Evolutionary conservation across 78 protist genomes (phyloP), one percentile per base, ranked within the genome.

Genomic region (Creolimax fragrantissima): DNA sequence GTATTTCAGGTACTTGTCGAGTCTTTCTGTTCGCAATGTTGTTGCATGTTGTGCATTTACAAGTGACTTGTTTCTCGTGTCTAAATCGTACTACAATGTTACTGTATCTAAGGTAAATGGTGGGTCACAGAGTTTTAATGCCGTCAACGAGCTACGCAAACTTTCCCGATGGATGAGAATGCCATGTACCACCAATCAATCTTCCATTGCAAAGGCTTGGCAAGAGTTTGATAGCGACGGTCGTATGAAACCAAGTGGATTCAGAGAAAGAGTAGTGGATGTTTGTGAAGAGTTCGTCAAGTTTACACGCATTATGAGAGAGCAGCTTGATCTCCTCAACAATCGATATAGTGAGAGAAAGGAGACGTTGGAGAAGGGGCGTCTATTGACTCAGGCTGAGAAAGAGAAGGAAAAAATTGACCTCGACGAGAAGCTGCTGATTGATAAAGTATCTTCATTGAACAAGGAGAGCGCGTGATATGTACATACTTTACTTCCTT

Each of bases 281-380:
- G 67, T 88, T 0, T 44, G n/a, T 7, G 90, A 88, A 88, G 90
- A 88, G 90, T n/a, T 88, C 6, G 44, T 88, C 42, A 88, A 88
- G 47, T 88, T 45, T 37, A 88, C 90, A 35, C 90, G 44, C 37
- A 44, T 88, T n/a, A 35, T n/a, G 58, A 35, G 90, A 39, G 90
- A 88, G 44, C 90, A 88, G 42, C 47, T 45, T 43, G 17, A 5
- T 35, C 42, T 45, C 35, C 47, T 88, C 86, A 88, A 44, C 67
- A 7, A 7, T 5, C 35, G 90, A 35, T 37, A 88, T 88, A 88
- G 90, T 37, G 90, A 88, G 88, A 17, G 74, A 58, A 58, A 58
- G 74, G 74, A 58, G 74, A 58, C 74, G 1, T 24, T 58, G 74
- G 74, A 58, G 74, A 58, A 58, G 74, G 74, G 74, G 11, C 74